Conservation (phyloP, 306 rosid genomes). For the Herpetospermum pedunculosum region DNA sequence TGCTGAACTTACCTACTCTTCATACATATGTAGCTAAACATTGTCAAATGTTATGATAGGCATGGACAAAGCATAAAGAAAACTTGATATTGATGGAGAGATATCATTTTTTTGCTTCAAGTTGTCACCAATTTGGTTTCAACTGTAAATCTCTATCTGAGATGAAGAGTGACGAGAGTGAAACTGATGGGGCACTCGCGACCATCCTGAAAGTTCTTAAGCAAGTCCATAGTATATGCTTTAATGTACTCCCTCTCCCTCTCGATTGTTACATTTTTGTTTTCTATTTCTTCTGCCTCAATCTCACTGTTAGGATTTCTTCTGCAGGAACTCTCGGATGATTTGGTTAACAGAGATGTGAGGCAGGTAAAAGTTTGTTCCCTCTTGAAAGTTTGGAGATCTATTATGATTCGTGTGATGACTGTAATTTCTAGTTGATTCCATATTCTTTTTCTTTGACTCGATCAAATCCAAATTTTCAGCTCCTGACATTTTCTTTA, state of each 20-base stretch:
- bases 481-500: neutral
- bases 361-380: conserved; percentile 45
- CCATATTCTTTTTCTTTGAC: neutral
- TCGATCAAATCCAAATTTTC: neutral
- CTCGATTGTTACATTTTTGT: neutral
- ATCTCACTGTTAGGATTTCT: conserved; percentile 13
- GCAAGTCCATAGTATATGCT: conserved; percentile 49
- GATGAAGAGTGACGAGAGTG: conserved; percentile 63
- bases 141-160: conserved; percentile 65
- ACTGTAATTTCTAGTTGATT: neutral
- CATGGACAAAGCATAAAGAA: conserved; percentile 74
- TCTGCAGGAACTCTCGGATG: conserved; percentile 44
- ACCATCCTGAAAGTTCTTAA: conserved; percentile 61
- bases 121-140: conserved; percentile 69
- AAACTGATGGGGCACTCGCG: conserved; percentile 69
- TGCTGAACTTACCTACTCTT: neutral
- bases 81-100: conserved; percentile 83
- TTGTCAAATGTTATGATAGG: conserved; percentile 34
- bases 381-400: neutral
- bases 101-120: conserved; percentile 85
- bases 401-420: neutral
- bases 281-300: conserved; percentile 8
- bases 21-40: neutral
- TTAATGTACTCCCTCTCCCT: conserved; percentile 38
- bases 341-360: conserved; percentile 57